These are phyloP conservation scores for Thermothielavioides terrestris DNA, from an alignment of 495 filamentous ascomycete genomes.

Conservation along the genomic window DNA sequence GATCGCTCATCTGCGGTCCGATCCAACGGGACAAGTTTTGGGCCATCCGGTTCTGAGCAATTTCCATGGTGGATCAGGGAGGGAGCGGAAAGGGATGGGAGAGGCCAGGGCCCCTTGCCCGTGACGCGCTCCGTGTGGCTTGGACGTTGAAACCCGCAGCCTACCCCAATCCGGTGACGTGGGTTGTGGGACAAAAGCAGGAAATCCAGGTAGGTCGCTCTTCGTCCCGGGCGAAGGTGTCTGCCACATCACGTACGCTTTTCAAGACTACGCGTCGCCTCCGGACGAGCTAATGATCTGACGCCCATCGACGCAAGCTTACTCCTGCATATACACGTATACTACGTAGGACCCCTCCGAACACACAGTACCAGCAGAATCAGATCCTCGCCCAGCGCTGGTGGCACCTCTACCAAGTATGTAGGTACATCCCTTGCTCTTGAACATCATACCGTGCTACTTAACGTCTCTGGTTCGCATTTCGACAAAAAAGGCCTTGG, in stretches of 20 bases:
- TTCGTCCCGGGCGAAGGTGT: too few relatives aligned
- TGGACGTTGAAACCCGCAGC: constrained; percentile 4
- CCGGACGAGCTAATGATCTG: too few relatives aligned
- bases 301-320: too few relatives aligned
- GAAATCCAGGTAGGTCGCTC: too few relatives aligned
- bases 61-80: not conserved
- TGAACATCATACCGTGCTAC: not conserved
- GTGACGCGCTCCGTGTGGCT: constrained; percentile 8
- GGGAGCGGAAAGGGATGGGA: not conserved
- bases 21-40: constrained; percentile 4
- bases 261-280: too few relatives aligned
- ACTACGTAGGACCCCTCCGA: too few relatives aligned
- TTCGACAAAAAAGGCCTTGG: constrained; percentile 15
- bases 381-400: too few relatives aligned
- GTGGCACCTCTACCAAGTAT: too few relatives aligned
- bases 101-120: not conserved
- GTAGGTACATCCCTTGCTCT: not conserved
- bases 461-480: not conserved
- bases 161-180: not conserved
- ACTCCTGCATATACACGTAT: too few relatives aligned
- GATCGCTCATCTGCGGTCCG: constrained; percentile 1
- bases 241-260: too few relatives aligned
- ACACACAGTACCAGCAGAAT: too few relatives aligned
- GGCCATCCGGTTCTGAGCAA: constrained; percentile 1
- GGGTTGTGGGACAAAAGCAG: too few relatives aligned